Conservation (phyloP, 805 yeast species). For the Ogataea minuta region DNA sequence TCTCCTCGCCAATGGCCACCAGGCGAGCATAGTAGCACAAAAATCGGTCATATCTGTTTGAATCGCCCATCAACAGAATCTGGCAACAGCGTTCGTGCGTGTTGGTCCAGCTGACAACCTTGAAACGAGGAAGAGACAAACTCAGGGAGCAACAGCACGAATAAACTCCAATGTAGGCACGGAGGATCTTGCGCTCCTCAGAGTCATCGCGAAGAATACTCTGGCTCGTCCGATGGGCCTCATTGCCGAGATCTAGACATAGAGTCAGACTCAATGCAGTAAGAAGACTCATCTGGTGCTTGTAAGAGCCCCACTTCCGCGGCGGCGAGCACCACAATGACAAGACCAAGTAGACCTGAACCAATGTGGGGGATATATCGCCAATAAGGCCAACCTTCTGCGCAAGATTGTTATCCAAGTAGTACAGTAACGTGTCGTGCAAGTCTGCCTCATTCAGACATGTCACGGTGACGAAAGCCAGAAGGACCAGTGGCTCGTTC, state of each 20-base stretch:
- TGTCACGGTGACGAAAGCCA: constrained; percentile 46
- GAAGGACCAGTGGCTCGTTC: constrained; percentile 42
- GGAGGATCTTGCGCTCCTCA: constrained; percentile 36
- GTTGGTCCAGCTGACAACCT: constrained; percentile 47
- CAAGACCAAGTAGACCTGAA: constrained; percentile 43
- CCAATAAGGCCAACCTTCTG: constrained; percentile 44
- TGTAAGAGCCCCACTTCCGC: constrained; percentile 49
- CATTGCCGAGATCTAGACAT: constrained; percentile 49
- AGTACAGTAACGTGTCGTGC: constrained; percentile 42
- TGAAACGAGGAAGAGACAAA: constrained; percentile 49
- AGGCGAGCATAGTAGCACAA: constrained; percentile 44
- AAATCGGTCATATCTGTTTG: constrained; percentile 39
- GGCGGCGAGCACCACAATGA: constrained; percentile 57
- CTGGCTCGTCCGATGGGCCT: constrained; percentile 27
- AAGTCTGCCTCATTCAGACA: constrained; percentile 44
- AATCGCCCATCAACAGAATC: constrained; percentile 36
- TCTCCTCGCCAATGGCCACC: constrained; percentile 50
- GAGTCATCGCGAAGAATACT: constrained; percentile 29
- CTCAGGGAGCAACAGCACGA: constrained; percentile 52
- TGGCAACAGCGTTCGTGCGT: constrained; percentile 41
- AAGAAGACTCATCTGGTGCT: constrained; percentile 48
- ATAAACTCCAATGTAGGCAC: constrained; percentile 48
- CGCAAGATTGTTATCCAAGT: constrained; percentile 45
- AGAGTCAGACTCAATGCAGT: constrained; percentile 44
- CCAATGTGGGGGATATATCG: constrained; percentile 40